These are phyloP conservation scores for Forsythia suspensa DNA, from an alignment of 257 asterid species.

Conservation along the genomic window DNA sequence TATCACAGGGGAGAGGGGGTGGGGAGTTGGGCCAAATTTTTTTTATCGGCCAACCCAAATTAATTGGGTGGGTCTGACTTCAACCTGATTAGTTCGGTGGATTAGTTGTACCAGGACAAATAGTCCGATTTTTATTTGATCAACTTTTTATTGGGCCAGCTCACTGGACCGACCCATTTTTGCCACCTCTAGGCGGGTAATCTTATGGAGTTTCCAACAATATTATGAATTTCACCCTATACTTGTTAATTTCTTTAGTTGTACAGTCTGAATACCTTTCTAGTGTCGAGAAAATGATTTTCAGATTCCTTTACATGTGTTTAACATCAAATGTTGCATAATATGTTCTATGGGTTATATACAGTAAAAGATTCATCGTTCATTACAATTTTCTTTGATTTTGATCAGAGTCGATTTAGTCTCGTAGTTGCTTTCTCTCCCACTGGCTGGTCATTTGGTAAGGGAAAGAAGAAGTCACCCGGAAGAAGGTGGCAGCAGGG, in stretches of 20 bases:
- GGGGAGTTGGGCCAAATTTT: no score
- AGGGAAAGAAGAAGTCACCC: constrained; percentile 77
- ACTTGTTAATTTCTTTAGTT: background rate
- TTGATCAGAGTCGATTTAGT: constrained; percentile 62
- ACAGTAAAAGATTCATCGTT: background rate
- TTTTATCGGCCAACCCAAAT: no score
- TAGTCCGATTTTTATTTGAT: no score
- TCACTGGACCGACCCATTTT: no score
- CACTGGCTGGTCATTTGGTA: constrained; percentile 93
- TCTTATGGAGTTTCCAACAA: background rate
- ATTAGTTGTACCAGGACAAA: no score
- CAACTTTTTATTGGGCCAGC: no score
- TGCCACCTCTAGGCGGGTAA: background rate
- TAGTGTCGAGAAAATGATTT: background rate
- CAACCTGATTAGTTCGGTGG: no score
- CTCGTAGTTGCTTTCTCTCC: constrained; percentile 85
- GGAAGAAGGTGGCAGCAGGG: constrained; percentile 97
- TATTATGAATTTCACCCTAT: background rate
- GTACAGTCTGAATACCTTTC: background rate
- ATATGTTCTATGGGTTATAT: background rate
- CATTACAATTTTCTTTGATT: background rate
- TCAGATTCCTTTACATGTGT: background rate
- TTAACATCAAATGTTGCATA: background rate
- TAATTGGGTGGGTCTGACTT: no score
- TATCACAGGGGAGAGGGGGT: no score